Conservation (phyloP, 306 rosid species). For the Luffa aegyptiaca region DNA sequence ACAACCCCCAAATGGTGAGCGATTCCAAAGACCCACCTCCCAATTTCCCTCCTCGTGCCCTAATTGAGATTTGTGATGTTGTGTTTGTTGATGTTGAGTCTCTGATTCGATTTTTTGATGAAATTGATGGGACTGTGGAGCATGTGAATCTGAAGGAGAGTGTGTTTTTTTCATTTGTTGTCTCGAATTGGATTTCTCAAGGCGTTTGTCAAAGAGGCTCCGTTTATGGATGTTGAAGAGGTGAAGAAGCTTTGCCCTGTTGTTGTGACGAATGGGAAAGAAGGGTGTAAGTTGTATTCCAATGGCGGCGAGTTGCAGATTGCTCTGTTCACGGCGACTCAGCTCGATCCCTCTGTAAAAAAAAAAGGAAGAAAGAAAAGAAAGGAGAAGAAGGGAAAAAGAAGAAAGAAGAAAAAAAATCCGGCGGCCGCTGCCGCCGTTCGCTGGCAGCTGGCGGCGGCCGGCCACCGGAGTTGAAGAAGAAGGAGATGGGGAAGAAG, state of each 20-base stretch:
- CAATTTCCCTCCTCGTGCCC: constrained; percentile 27
- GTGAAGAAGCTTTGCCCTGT: constrained; percentile 62
- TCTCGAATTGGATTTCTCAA: constrained; percentile 63
- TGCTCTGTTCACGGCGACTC: constrained; percentile 46
- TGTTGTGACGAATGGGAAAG: constrained; percentile 76
- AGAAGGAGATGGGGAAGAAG: too few species aligned
- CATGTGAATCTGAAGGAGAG: constrained; percentile 61
- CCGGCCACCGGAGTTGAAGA: too few species aligned
- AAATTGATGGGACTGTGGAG: constrained; percentile 55
- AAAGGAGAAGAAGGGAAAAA: too few species aligned
- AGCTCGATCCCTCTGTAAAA: constrained; percentile 91
- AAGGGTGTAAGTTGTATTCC: constrained; percentile 58
- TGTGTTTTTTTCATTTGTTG: constrained; percentile 53
- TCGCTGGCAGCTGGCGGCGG: too few species aligned
- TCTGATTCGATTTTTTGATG: constrained; percentile 59
- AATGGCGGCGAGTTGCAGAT: constrained; percentile 32
- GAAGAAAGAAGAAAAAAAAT: too few species aligned
- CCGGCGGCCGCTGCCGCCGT: too few species aligned
- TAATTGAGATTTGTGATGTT: constrained; percentile 46
- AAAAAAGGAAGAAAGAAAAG: too few species aligned
- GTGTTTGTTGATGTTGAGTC: constrained; percentile 82
- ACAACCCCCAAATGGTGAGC: constrained; percentile 32
- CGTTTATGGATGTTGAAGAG: constrained; percentile 59
- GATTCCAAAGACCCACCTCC: constrained; percentile 16
- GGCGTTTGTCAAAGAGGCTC: constrained; percentile 72